Evolutionary conservation across 1,139 yeast genomes (phyloP).

Genomic region (Sugiyamaella pinicola): DNA sequence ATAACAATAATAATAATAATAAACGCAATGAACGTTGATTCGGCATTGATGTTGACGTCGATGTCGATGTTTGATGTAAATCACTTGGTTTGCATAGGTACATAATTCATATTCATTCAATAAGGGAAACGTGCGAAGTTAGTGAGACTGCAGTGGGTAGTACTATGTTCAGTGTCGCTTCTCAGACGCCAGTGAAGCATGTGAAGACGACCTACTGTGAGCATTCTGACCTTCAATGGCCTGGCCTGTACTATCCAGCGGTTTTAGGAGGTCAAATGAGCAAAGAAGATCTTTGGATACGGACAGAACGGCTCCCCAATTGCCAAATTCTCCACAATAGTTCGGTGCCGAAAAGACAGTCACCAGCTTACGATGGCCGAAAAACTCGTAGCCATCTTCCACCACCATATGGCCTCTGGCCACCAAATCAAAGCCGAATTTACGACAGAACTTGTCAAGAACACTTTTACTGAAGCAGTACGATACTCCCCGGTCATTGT

Average conservation of each 20-base stretch:
- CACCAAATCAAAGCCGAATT: constrained; percentile 74
- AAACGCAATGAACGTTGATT: not conserved
- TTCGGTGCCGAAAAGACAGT: constrained; percentile 88
- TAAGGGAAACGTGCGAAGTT: not conserved
- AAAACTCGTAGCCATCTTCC: constrained; percentile 89
- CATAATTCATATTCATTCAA: not conserved
- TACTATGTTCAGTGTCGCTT: constrained; percentile 5
- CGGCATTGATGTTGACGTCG: no score
- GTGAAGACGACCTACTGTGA: not conserved
- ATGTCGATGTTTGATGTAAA: no score
- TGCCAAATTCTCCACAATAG: constrained; percentile 88
- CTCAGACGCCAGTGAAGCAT: not conserved
- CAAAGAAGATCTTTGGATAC: constrained; percentile 76
- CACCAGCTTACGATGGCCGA: constrained; percentile 72
- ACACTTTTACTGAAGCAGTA: constrained; percentile 76
- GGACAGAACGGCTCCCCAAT: constrained; percentile 90
- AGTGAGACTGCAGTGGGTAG: not conserved
- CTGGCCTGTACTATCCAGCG: constrained; percentile 38
- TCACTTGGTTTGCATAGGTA: not conserved
- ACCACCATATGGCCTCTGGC: constrained; percentile 94
- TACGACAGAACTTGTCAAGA: constrained; percentile 68
- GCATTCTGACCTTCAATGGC: constrained; percentile 5
- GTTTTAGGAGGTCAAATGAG: constrained; percentile 80
- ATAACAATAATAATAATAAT: no score
- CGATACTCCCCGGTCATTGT: constrained; percentile 85